These are phyloP conservation scores for Lentinula boryana DNA, from an alignment of 768 basidiomycete species.

Conservation along the genomic window DNA sequence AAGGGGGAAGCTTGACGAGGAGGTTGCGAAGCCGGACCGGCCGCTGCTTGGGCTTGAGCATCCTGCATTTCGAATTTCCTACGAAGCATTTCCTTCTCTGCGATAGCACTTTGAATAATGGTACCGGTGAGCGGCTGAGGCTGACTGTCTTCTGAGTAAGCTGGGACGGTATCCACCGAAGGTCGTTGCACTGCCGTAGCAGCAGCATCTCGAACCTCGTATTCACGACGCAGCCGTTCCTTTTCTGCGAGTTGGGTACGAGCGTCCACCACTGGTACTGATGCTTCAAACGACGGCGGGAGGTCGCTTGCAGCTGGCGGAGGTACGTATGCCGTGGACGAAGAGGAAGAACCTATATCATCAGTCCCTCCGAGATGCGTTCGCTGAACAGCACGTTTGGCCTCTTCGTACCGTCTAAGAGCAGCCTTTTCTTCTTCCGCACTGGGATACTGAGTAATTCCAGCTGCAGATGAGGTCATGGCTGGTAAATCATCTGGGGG, in stretches of 20 bases:
- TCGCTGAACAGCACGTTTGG: slow-evolving; percentile 63
- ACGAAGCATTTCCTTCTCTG: slow-evolving; percentile 56
- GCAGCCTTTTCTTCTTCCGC: slow-evolving; percentile 77
- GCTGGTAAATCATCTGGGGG: slow-evolving; percentile 14
- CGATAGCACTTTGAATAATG: slow-evolving; percentile 19
- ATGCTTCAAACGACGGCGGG: slow-evolving; percentile 51
- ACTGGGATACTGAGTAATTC: slow-evolving; percentile 45
- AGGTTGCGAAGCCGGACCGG: slow-evolving; percentile 17
- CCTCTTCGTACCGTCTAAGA: slow-evolving; percentile 60
- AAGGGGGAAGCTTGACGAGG: slow-evolving; percentile 17
- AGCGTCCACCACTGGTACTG: slow-evolving; percentile 28
- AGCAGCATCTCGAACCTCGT: slow-evolving; percentile 63
- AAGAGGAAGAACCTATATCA: slow-evolving; percentile 19
- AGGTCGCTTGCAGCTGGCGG: slow-evolving; percentile 24
- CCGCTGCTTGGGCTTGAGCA: slow-evolving; percentile 21
- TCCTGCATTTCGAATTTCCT: slow-evolving; percentile 55
- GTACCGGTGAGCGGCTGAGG: slow-evolving; percentile 14
- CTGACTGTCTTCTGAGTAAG: slow-evolving; percentile 19
- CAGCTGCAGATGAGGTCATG: slow-evolving; percentile 14
- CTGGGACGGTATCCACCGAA: slow-evolving; percentile 12
- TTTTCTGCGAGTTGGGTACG: slow-evolving; percentile 54
- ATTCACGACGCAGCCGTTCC: slow-evolving; percentile 56
- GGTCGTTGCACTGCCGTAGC: slow-evolving; percentile 19
- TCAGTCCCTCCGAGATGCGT: slow-evolving; percentile 35
- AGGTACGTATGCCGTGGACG: slow-evolving; percentile 20